Conservation (phyloP, 257 asterid genomes). For the Nicotiana undulata region DNA sequence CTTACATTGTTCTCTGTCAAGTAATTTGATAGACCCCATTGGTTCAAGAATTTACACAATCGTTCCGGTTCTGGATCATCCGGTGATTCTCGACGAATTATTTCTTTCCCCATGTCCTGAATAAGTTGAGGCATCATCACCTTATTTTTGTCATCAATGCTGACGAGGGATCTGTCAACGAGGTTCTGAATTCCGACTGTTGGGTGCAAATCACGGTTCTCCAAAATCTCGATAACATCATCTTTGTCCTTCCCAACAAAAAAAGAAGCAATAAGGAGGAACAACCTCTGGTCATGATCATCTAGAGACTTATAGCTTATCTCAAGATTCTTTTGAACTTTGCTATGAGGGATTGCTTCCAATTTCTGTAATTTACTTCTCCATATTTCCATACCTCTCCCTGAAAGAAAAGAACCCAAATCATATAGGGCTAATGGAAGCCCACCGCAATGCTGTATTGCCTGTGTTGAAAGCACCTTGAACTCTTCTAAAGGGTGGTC, state of each 20-base stretch:
- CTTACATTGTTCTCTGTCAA: conserved; percentile 5
- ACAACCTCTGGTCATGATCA: conserved; percentile 4
- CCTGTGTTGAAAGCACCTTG: neutral
- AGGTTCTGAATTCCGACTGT: conserved; percentile 14
- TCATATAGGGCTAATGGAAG: conserved; percentile 17
- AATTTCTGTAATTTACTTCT: conserved; percentile 8
- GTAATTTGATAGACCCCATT: neutral
- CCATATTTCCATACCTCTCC: conserved; percentile 5
- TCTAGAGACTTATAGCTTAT: conserved; percentile 12
- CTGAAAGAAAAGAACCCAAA: conserved; percentile 7
- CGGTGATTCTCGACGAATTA: conserved; percentile 8
- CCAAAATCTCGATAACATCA: neutral
- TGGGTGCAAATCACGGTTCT: conserved; percentile 9
- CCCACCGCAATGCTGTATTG: conserved; percentile 8
- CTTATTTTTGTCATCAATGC: neutral
- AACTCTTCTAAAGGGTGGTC: conserved; percentile 5
- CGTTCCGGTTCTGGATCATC: neutral
- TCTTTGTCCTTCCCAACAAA: conserved; percentile 16
- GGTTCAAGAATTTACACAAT: conserved; percentile 3
- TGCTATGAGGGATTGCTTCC: conserved; percentile 7
- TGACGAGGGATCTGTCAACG: conserved; percentile 10
- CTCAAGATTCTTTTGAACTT: conserved; percentile 7
- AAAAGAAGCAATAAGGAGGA: conserved; percentile 1
- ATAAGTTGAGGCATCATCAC: conserved; percentile 4
- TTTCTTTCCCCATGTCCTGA: conserved; percentile 14